Conservation (phyloP, 2,329 filamentous ascomycete species). For the Nakataea oryzae region DNA sequence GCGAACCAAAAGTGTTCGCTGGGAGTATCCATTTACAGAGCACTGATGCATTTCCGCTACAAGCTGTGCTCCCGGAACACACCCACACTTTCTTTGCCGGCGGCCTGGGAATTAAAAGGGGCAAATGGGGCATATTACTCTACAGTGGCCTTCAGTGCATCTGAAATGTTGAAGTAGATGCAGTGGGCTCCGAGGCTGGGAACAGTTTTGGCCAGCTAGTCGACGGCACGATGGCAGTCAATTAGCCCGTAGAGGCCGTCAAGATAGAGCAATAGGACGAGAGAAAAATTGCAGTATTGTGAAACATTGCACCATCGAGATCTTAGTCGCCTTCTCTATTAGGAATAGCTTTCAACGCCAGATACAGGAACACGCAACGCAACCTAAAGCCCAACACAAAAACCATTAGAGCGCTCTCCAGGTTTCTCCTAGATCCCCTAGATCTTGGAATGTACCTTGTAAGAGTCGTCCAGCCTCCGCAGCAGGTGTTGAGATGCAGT, state of each 20-base stretch:
- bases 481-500: constrained; percentile 1
- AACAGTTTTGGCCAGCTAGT: neutral
- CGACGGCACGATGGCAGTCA: neutral
- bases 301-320: neutral
- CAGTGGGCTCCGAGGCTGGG: neutral
- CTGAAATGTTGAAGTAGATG: neutral
- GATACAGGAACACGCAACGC: neutral
- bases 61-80: neutral
- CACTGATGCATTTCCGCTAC: neutral
- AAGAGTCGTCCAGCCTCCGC: constrained; percentile 2
- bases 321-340: neutral
- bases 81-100: too few relatives aligned
- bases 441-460: neutral
- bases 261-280: neutral
- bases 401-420: neutral
- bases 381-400: neutral
- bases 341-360: neutral
- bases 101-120: neutral
- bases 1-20: neutral
- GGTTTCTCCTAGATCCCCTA: neutral
- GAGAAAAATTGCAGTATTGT: neutral
- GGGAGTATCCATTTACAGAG: neutral
- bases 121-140: too few relatives aligned
- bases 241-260: too few relatives aligned
- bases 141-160: too few relatives aligned